phyloP scores from a whole-genome alignment of 140 eudicot genomes.

The Oenanthe javanica region DNA sequence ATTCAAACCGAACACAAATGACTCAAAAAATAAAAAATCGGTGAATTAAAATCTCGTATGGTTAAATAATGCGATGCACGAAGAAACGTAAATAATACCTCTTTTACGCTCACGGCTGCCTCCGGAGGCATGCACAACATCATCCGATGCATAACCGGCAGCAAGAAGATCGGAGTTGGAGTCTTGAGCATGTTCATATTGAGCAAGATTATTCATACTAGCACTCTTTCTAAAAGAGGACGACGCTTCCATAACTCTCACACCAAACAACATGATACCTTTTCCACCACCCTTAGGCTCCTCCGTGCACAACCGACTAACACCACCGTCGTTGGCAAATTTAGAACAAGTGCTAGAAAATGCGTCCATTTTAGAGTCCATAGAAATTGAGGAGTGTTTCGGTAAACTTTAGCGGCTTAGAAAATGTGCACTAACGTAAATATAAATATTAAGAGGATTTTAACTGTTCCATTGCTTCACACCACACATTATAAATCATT shows the following conservation, averaged over 20 bases:
- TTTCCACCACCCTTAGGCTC: slow-evolving; percentile 21
- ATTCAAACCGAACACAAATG: too few species aligned
- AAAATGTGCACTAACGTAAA: neutral
- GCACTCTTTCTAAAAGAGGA: slow-evolving; percentile 31
- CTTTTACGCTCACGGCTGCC: slow-evolving; percentile 42
- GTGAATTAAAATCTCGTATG: too few species aligned
- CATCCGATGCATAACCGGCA: slow-evolving; percentile 40
- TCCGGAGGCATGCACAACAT: slow-evolving; percentile 32
- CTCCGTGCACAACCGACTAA: neutral
- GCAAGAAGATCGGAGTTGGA: slow-evolving; percentile 18
- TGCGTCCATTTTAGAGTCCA: neutral
- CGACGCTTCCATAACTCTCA: slow-evolving; percentile 25
- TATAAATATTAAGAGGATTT: neutral
- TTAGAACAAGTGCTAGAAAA: neutral
- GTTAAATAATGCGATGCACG: neutral
- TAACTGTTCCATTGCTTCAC: neutral
- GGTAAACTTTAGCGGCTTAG: neutral
- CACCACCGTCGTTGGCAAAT: neutral
- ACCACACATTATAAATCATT: neutral
- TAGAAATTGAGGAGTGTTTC: neutral
- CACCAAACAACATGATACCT: slow-evolving; percentile 36
- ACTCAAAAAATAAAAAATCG: too few species aligned
- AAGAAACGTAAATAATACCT: slow-evolving; percentile 10
- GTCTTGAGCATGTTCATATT: slow-evolving; percentile 27
- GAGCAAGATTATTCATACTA: slow-evolving; percentile 39